Evolutionary conservation across 2,329 filamentous ascomycete genomes (phyloP).

Genomic region (Neurospora sp.): DNA sequence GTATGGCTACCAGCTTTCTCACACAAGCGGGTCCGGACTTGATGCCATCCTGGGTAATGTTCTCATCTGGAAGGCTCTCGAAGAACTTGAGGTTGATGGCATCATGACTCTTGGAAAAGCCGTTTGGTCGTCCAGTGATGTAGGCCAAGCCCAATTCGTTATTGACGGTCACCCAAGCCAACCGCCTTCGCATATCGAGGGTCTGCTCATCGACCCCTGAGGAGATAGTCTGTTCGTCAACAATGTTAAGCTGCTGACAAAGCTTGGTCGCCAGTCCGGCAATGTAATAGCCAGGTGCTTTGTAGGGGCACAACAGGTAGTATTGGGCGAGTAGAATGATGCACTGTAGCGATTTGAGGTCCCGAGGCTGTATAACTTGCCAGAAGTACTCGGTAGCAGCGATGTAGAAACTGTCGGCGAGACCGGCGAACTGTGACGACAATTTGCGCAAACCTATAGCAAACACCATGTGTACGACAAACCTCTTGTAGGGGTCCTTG

Average conservation of each 20-base stretch:
- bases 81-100: slow-evolving; percentile 82
- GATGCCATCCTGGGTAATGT: slow-evolving; percentile 71
- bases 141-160: slow-evolving; percentile 88
- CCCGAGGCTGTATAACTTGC: slow-evolving; percentile 74
- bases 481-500: slow-evolving; percentile 73
- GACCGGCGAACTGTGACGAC: slow-evolving; percentile 77
- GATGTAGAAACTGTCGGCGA: slow-evolving; percentile 91
- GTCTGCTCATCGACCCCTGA: slow-evolving; percentile 59
- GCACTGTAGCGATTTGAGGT: slow-evolving; percentile 83
- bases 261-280: slow-evolving; percentile 80
- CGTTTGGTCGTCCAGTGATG: slow-evolving; percentile 76
- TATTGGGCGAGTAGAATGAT: slow-evolving; percentile 82
- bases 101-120: slow-evolving; percentile 72
- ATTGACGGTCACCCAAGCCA: slow-evolving; percentile 79
- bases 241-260: slow-evolving; percentile 78
- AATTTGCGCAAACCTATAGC: slow-evolving; percentile 92
- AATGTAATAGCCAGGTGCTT: slow-evolving; percentile 88
- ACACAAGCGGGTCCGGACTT: slow-evolving; percentile 60
- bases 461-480: slow-evolving; percentile 81
- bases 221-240: slow-evolving; percentile 78
- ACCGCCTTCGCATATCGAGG: slow-evolving; percentile 77
- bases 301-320: slow-evolving; percentile 81
- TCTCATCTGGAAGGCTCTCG: slow-evolving; percentile 67
- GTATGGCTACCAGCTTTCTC: slow-evolving; percentile 81
- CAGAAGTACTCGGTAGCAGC: slow-evolving; percentile 80